Evolutionary conservation across 176 grass and related monocot species (phyloP).

Genomic region (Oryza punctata): DNA sequence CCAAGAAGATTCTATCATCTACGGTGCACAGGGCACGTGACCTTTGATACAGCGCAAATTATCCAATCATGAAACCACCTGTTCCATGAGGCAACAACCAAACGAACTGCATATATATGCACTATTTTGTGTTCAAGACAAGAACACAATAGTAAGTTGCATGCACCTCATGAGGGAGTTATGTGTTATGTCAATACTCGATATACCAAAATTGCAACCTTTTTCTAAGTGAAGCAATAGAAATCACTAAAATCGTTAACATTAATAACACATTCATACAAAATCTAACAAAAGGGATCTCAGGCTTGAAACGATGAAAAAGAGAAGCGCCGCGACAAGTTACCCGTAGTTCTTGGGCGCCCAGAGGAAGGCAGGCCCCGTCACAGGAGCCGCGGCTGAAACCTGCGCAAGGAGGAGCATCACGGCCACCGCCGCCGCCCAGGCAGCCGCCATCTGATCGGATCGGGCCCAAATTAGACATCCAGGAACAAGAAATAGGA

Average conservation of each 20-base stretch:
- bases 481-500: neutral
- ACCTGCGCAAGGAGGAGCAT: constrained; percentile 28
- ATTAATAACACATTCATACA: neutral
- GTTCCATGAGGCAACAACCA: neutral
- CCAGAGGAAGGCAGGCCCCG: constrained; percentile 80
- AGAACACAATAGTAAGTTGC: neutral
- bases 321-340: neutral
- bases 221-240: neutral
- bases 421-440: constrained; percentile 31
- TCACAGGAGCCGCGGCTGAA: constrained; percentile 17
- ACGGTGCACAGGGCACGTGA: too few species aligned
- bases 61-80: too few species aligned
- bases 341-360: constrained; percentile 69
- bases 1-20: too few species aligned
- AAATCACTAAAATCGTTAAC: neutral
- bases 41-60: too few species aligned
- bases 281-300: constrained; percentile 28
- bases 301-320: neutral
- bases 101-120: neutral
- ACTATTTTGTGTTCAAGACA: neutral
- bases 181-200: neutral
- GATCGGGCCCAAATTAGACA: neutral
- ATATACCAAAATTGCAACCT: neutral
- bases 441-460: constrained; percentile 43
- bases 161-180: neutral